Evolutionary conservation across 306 rosid genomes (phyloP), one percentile per base, ranked within the genome.

Genomic region (Chamaecrista fasciculata): DNA sequence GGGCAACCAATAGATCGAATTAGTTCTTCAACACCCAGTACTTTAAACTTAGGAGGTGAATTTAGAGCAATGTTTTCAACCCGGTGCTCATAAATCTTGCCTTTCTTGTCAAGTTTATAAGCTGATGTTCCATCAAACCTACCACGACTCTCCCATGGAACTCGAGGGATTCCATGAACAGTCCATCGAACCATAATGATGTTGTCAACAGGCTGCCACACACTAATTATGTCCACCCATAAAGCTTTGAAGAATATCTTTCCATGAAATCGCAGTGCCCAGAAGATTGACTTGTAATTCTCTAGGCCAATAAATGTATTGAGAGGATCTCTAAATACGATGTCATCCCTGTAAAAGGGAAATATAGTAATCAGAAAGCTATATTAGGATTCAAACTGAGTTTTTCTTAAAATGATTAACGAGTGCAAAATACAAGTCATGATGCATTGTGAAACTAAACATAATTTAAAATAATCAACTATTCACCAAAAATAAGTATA

Each of bases 131-230:
- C 96, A 74, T 89, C 96, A 73, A 92, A 92, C 69, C 96, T 89
- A 65, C 96, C 86, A 18, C 73, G 79, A 59, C 95, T 88, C 83
- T 89, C 96, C 96, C 95, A 92, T 69, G 86, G 96, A 68, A 86
- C 85, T 57, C 96, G 85, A n/a, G 89, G 93, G 69, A 92, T 81
- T 21, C 98, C 96, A 70, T 90, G 89, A 80, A 87, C 73, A 0
- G 93, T 87, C 96, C 96, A 92, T 49, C 96, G 93, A 67, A 92
- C 85, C 92, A 92, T 86, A 34, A 92, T 81, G 48, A 80, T 72
- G 21, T 84, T 88, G 78, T 86, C 98, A 76, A 63, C 63, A 0
- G 98, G 98, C 83, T 92, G 96, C 89, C 88, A 90, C 44, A 89
- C 87, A 26, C 88, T 88, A 11, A 55, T 68, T 52, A 92, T 31